These are phyloP conservation scores for Leccinellum rugosiceps DNA, from an alignment of 768 basidiomycete genomes.

Conservation along the genomic window DNA sequence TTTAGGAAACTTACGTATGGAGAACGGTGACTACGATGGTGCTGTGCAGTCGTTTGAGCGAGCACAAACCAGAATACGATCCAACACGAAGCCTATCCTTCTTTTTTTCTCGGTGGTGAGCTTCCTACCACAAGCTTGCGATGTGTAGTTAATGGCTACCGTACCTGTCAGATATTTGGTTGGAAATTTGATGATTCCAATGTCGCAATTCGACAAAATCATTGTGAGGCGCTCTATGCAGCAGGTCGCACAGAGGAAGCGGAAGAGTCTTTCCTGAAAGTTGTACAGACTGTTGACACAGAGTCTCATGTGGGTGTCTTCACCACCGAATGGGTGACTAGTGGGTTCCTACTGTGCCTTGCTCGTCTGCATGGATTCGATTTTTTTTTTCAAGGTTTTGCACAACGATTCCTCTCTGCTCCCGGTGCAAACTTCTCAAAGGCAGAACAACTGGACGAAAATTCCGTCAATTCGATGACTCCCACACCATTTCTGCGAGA, in stretches of 20 bases:
- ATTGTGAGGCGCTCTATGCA: not conserved
- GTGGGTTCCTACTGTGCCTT: not conserved
- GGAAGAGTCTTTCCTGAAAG: not conserved
- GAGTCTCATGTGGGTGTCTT: not conserved
- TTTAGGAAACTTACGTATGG: not conserved
- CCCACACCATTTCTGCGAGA: not conserved
- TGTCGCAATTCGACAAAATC: not conserved
- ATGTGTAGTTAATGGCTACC: too few species aligned
- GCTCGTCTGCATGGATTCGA: not conserved
- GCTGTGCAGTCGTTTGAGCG: not conserved
- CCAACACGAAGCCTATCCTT: not conserved
- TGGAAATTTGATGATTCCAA: not conserved
- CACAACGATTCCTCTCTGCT: not conserved
- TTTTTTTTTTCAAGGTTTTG: not conserved
- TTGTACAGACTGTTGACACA: not conserved
- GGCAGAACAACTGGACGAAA: not conserved
- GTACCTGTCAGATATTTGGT: not conserved
- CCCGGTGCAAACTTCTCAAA: not conserved
- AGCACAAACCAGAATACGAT: not conserved
- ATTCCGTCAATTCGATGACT: not conserved
- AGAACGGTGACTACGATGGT: not conserved
- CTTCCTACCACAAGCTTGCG: not conserved
- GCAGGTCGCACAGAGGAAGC: not conserved
- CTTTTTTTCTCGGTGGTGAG: not conserved
- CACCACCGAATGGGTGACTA: not conserved